These are phyloP conservation scores for Pseudogymnoascus sp. DNA, from an alignment of 2,329 filamentous ascomycete species.

Conservation along the genomic window DNA sequence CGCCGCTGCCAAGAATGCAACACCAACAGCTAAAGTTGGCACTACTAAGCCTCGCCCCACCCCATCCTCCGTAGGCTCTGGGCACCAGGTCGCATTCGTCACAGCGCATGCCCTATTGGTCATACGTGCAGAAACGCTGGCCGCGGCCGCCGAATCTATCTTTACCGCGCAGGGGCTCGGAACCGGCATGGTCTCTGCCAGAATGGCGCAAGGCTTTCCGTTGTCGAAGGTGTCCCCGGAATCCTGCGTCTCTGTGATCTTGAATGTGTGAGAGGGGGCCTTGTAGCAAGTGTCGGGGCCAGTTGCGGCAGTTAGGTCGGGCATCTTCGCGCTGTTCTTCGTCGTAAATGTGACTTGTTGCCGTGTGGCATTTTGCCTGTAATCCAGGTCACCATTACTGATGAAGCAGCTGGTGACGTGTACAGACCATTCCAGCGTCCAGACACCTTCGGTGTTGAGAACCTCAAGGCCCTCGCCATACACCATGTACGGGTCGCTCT, in stretches of 20 bases:
- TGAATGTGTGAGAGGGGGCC: not conserved
- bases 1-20: not conserved
- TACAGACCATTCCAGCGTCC: constrained; percentile 2
- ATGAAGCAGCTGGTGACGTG: not conserved
- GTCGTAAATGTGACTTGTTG: not conserved
- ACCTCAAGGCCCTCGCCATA: not conserved
- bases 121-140: not conserved
- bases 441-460: not conserved
- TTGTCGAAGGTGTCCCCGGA: not conserved
- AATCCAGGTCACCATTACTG: not conserved
- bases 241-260: not conserved
- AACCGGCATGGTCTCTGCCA: not conserved
- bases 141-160: not conserved
- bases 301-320: not conserved
- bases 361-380: not conserved
- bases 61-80: not conserved
- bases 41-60: not conserved
- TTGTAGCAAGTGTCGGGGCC: not conserved
- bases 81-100: not conserved
- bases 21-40: not conserved
- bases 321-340: not conserved
- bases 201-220: not conserved
- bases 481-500: not conserved
- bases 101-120: not conserved
- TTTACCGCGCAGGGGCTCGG: not conserved